Evolutionary conservation across 176 grass and related monocot genomes (phyloP).

Genomic region (Oryza nivara): DNA sequence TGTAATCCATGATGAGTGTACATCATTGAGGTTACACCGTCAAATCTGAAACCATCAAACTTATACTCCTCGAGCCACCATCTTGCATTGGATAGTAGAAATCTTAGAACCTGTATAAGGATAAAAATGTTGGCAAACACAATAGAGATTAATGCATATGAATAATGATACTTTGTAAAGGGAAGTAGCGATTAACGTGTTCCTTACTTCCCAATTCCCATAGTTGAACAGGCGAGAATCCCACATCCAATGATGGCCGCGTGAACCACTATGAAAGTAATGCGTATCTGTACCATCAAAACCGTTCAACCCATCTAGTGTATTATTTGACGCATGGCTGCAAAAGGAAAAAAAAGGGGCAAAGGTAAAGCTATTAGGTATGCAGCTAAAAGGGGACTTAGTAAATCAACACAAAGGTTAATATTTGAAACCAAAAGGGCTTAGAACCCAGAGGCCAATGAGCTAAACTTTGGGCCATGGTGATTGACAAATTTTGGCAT

Average conservation of each 20-base stretch:
- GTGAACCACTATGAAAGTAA: slow-evolving; percentile 79
- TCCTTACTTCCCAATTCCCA: slow-evolving; percentile 78
- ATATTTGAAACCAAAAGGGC: not conserved
- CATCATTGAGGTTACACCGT: slow-evolving; percentile 97
- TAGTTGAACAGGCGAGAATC: slow-evolving; percentile 96
- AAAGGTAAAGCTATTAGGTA: slow-evolving; percentile 18
- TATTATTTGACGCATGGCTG: slow-evolving; percentile 89
- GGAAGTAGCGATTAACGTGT: not conserved
- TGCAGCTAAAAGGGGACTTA: slow-evolving; percentile 25
- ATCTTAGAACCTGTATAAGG: slow-evolving; percentile 69
- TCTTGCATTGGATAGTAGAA: slow-evolving; percentile 91
- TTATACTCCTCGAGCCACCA: slow-evolving; percentile 98
- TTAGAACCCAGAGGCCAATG: slow-evolving; percentile 12
- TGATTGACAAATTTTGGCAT: not conserved
- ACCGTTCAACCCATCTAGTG: slow-evolving; percentile 83
- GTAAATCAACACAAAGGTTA: slow-evolving; percentile 14
- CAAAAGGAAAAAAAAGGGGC: slow-evolving; percentile 18
- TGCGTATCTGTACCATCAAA: slow-evolving; percentile 94
- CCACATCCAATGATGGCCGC: slow-evolving; percentile 96
- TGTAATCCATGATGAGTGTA: slow-evolving; percentile 90
- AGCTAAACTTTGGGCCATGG: not conserved
- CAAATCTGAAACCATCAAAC: slow-evolving; percentile 94
- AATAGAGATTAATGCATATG: slow-evolving; percentile 31
- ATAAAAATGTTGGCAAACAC: slow-evolving; percentile 29
- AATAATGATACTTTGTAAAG: slow-evolving; percentile 8